phyloP scores from a whole-genome alignment of 805 yeast species.

The Blastobotrys mokoenaii region DNA sequence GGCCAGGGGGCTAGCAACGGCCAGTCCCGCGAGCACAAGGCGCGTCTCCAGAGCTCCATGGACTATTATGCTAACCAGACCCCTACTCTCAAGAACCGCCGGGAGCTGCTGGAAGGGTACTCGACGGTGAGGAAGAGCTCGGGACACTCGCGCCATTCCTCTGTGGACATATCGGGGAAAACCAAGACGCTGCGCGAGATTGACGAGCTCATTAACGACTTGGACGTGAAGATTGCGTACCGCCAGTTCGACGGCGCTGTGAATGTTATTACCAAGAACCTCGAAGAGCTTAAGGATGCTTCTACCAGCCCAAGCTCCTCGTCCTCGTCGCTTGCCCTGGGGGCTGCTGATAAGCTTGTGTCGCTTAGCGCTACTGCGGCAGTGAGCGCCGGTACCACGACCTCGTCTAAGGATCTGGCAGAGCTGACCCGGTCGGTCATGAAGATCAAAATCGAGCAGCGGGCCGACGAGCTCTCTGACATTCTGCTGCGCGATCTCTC shows the following conservation, averaged over 20 bases:
- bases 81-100: constrained; percentile 6
- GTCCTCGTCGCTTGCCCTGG: background rate
- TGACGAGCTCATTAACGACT: constrained; percentile 58
- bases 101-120: constrained; percentile 7
- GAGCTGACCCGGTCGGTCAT: constrained; percentile 8
- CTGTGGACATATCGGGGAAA: constrained; percentile 3
- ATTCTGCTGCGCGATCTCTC: constrained; percentile 31
- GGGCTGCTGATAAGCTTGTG: constrained; percentile 3
- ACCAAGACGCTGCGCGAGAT: constrained; percentile 35
- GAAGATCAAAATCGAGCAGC: constrained; percentile 19
- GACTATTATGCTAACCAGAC: constrained; percentile 10
- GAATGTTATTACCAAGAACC: constrained; percentile 19
- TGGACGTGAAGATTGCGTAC: constrained; percentile 60
- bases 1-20: background rate
- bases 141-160: constrained; percentile 1
- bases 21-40: constrained; percentile 3
- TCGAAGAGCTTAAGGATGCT: constrained; percentile 4
- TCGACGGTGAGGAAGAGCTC: constrained; percentile 20
- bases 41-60: constrained; percentile 10
- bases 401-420: background rate
- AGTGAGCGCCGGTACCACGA: background rate
- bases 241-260: constrained; percentile 42
- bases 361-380: constrained; percentile 9
- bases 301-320: background rate
- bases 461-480: constrained; percentile 22